Conservation (phyloP, 768 basidiomycete species). For the Grammothele lineata region DNA sequence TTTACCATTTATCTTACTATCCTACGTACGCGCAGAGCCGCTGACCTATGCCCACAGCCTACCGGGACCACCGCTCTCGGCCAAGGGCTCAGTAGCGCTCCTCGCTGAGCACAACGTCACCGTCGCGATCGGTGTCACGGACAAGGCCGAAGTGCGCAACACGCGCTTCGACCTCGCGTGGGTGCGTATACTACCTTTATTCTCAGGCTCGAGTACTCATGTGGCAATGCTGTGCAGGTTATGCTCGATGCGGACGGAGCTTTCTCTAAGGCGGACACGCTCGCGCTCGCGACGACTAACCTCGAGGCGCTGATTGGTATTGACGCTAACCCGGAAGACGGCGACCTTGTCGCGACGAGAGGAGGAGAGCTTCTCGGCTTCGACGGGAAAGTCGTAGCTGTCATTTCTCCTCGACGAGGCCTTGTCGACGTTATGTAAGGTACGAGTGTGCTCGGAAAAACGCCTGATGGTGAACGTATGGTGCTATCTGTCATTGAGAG, state of each 20-base stretch:
- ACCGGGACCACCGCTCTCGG: conserved; percentile 72
- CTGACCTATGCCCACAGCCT: conserved; percentile 34
- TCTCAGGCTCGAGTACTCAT: neutral
- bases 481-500: too few species aligned
- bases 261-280: conserved; percentile 35
- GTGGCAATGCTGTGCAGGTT: conserved; percentile 27
- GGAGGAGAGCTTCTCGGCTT: conserved; percentile 35
- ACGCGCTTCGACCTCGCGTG: conserved; percentile 79
- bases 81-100: conserved; percentile 52
- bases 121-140: conserved; percentile 59
- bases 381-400: conserved; percentile 34
- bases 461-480: too few species aligned
- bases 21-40: conserved; percentile 29
- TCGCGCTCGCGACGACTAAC: conserved; percentile 39
- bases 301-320: conserved; percentile 39
- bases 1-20: neutral
- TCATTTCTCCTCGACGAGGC: conserved; percentile 28
- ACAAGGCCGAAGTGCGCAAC: conserved; percentile 68
- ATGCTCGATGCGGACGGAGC: conserved; percentile 34
- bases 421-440: conserved; percentile 21
- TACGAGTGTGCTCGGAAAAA: too few species aligned
- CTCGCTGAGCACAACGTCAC: conserved; percentile 68
- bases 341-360: conserved; percentile 28
- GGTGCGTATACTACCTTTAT: conserved; percentile 44
- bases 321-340: conserved; percentile 7